Evolutionary conservation across 164 flowering plant genomes (phyloP), one percentile per base, ranked within the genome.

Genomic region (Nymphaea colorata): DNA sequence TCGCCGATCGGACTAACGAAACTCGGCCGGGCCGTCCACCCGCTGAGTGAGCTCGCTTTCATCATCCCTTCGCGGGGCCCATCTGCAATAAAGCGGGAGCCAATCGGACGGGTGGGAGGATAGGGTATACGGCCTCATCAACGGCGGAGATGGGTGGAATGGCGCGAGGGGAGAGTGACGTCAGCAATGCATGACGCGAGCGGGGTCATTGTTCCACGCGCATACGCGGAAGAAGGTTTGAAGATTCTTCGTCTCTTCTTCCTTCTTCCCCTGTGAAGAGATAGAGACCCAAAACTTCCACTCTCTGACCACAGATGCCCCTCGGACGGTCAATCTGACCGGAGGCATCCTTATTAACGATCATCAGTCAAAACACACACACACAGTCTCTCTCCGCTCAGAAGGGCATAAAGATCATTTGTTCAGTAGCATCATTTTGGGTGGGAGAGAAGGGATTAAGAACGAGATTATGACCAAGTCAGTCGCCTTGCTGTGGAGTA

Each of bases 201-300:
- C 57, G 3, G 12, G 55, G 3, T 7, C 43, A 0, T 36, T 4
- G 14, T 42, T 64, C 41, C 11, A 42, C 43, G 45, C 53, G 6
- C n/a, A 4, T 70, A 70, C 77, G 77, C 73, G 77, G 74, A 76
- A 76, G 66, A 69, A 65, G 78, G 66, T 69, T 72, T 69, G 75
- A 76, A 76, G 68, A 70, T 76, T 67, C 75, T 64, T 64, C 6
- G 70, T 67, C 43, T 18, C 11, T 5, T 41, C 66, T 61, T 14
- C 17, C 42, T 25, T 4, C 41, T 61, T n/a, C 36, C 62, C 61
- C 14, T 57, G 36, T 25, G 36, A 25, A 1, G 36, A 25, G 36
- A 25, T 25, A 25, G 36, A 0, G 36, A 25, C 36, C 1, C 55
- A 3, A 2, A 10, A 51, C 57, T 7, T 8, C 14, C 57, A 4